phyloP scores from a whole-genome alignment of 129 eudicot species.

The Pittosporum tobira region DNA sequence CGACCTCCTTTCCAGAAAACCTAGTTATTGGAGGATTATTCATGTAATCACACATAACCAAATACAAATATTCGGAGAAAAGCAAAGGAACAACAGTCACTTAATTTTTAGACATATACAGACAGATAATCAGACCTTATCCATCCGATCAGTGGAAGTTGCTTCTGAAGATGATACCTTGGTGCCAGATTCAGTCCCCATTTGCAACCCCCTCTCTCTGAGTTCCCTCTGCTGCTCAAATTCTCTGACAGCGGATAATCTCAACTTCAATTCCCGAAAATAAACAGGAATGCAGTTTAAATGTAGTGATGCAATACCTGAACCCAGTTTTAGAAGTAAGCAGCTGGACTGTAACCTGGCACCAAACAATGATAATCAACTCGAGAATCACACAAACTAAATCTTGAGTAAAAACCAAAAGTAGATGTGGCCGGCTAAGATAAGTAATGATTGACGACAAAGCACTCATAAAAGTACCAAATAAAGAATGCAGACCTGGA shows the following conservation, averaged over 20 bases:
- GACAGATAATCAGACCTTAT: constrained; percentile 37
- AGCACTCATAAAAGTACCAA: background rate
- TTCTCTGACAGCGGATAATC: constrained; percentile 41
- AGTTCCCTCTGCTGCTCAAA: constrained; percentile 96
- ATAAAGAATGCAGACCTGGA: background rate
- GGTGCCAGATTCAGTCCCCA: constrained; percentile 33
- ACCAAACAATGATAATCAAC: constrained; percentile 18
- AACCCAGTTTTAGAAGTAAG: constrained; percentile 95
- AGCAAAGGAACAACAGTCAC: too few species aligned
- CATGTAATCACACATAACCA: too few species aligned
- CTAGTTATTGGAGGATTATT: too few species aligned
- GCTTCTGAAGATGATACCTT: constrained; percentile 40
- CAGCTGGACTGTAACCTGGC: constrained; percentile 90
- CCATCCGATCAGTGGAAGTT: constrained; percentile 30
- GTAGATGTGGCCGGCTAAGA: background rate
- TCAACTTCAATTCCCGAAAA: background rate
- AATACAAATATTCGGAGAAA: too few species aligned
- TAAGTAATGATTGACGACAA: background rate
- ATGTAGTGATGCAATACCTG: constrained; percentile 43
- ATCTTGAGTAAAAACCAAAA: background rate
- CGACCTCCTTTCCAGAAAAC: too few species aligned
- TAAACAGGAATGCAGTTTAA: constrained; percentile 3
- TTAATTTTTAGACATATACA: background rate
- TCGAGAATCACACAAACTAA: background rate
- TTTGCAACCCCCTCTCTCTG: constrained; percentile 65